phyloP scores from a whole-genome alignment of 352 stramenopile genomes.

The Albugo candida region DNA sequence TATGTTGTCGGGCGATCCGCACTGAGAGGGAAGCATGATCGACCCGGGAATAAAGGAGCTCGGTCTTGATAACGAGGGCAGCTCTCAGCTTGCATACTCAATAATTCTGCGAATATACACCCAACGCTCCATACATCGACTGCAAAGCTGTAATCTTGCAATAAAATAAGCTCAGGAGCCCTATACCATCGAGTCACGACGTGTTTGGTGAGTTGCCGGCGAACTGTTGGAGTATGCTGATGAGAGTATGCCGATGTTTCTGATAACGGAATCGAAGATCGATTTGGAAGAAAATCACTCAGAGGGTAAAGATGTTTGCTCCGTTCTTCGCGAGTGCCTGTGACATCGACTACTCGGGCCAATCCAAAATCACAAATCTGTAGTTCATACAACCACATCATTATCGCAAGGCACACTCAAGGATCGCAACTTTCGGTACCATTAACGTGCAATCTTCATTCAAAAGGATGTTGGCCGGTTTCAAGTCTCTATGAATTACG shows the following conservation, averaged over 20 bases:
- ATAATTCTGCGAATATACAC: conserved; percentile 82
- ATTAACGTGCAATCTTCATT: conserved; percentile 78
- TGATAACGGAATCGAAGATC: conserved; percentile 51
- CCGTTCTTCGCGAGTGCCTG: conserved; percentile 56
- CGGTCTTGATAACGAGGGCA: conserved; percentile 72
- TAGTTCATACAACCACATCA: not conserved
- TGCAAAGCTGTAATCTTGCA: conserved; percentile 89
- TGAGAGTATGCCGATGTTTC: conserved; percentile 7
- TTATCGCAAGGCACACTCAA: not conserved
- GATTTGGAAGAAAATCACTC: conserved; percentile 45
- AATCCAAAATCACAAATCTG: conserved; percentile 71
- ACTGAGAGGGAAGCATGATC: conserved; percentile 74
- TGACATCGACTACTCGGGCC: conserved; percentile 58
- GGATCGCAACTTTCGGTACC: not conserved
- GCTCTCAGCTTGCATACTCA: conserved; percentile 79
- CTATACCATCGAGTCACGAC: conserved; percentile 98
- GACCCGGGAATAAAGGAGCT: conserved; percentile 61
- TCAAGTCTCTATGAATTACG: conserved; percentile 80
- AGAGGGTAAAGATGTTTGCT: conserved; percentile 61
- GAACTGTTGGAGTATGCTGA: conserved; percentile 40
- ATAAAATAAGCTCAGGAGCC: conserved; percentile 90
- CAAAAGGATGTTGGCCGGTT: conserved; percentile 76
- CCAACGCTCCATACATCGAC: conserved; percentile 99
- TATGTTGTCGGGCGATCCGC: conserved; percentile 66
- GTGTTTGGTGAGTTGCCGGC: conserved; percentile 92